Percentiles rank a stretch among this genome's conserved stretches.
Conservation (phyloP, 1,139 yeast species). For the Blastobotrys petasosporus region DNA sequence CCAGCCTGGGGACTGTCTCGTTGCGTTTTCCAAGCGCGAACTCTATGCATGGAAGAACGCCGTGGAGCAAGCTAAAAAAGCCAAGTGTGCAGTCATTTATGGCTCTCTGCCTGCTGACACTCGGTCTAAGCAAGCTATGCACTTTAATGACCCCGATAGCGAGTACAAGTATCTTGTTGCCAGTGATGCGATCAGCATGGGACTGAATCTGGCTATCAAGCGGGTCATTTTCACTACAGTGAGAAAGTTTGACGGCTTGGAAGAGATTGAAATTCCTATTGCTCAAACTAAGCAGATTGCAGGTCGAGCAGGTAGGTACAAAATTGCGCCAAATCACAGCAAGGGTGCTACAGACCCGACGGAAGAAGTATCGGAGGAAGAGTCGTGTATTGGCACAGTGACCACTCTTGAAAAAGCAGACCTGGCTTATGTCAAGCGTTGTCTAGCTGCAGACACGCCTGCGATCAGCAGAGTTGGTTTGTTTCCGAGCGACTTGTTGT, state of each 20-base stretch:
- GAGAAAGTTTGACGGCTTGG: constrained; percentile 65
- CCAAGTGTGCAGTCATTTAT: constrained; percentile 80
- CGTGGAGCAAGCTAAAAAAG: constrained; percentile 36
- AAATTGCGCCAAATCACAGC: constrained; percentile 26
- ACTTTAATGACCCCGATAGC: constrained; percentile 61
- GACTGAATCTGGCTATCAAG: constrained; percentile 76
- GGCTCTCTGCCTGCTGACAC: constrained; percentile 98
- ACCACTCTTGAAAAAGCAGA: constrained; percentile 29
- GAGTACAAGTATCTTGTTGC: constrained; percentile 78
- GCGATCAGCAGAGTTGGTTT: constrained; percentile 25
- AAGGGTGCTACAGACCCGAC: constrained; percentile 12
- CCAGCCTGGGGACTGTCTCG: constrained; percentile 78
- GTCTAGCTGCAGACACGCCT: constrained; percentile 28
- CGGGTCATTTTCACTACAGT: constrained; percentile 69
- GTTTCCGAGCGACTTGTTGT: constrained; percentile 28
- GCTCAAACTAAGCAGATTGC: constrained; percentile 81
- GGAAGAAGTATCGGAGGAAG: constrained; percentile 43
- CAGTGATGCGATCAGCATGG: constrained; percentile 98
- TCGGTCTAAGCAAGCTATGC: constrained; percentile 72
- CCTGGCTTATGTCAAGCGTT: constrained; percentile 26
- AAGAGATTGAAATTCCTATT: constrained; percentile 43
- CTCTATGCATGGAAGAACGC: constrained; percentile 25
- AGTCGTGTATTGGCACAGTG: constrained; percentile 44
- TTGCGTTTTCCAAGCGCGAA: constrained; percentile 66
- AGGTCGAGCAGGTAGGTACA: constrained; percentile 90